Conservation (phyloP, 495 filamentous ascomycete genomes). For the Aspergillus mulundensis region DNA sequence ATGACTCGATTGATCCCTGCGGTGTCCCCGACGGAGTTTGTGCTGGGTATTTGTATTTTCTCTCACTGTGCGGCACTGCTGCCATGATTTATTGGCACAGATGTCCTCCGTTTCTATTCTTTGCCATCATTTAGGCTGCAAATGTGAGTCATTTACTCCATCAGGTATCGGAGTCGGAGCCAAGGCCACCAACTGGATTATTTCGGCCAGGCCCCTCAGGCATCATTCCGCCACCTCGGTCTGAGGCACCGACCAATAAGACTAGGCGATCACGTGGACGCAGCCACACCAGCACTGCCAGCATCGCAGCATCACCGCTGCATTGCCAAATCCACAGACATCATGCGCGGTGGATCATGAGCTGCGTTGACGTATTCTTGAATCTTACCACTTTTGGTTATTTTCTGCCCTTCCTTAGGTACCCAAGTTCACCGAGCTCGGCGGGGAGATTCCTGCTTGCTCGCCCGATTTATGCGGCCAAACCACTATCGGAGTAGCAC, state of each 20-base stretch:
- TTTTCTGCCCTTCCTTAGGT: not conserved
- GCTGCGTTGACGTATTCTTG: not conserved
- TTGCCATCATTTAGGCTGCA: conserved; percentile 6
- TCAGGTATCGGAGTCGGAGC: not conserved
- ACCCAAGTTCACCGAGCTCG: conserved; percentile 7
- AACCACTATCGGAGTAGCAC: not conserved
- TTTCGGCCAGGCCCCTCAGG: not conserved
- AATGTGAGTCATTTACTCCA: conserved; percentile 11
- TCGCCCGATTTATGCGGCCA: conserved; percentile 9
- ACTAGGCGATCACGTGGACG: conserved; percentile 2
- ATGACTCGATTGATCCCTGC: not conserved
- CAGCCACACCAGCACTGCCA: conserved; percentile 9
- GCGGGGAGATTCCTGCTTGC: not conserved
- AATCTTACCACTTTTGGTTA: not conserved
- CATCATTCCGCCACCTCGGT: conserved; percentile 7
- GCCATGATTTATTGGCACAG: not conserved
- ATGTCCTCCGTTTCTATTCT: not conserved
- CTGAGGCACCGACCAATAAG: conserved; percentile 1
- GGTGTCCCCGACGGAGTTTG: not conserved
- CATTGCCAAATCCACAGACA: not conserved
- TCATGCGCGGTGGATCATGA: not conserved
- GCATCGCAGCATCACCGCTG: not conserved
- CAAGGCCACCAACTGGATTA: not conserved
- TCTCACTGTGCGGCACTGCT: conserved; percentile 1
- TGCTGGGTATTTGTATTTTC: no score